Evolutionary conservation across 2,329 filamentous ascomycete species (phyloP).

Genomic region (Aspergillus niger): DNA sequence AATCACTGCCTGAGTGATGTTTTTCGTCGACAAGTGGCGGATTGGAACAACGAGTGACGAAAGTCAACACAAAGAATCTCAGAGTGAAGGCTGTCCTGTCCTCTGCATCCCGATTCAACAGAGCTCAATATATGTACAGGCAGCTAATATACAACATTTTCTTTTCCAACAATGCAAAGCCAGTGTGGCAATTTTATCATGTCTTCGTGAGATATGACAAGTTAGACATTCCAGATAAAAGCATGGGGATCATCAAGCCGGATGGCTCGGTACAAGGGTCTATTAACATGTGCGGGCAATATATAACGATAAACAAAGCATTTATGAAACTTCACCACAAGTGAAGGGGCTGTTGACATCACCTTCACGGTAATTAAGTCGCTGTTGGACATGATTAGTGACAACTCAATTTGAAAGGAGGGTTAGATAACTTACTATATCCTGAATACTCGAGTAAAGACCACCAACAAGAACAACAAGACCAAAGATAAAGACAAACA

Average conservation of each 20-base stretch:
- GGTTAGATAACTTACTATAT: constrained; percentile 17
- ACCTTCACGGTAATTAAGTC: neutral
- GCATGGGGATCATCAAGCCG: neutral
- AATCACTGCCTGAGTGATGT: too few relatives aligned
- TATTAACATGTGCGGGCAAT: too few relatives aligned
- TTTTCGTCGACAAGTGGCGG: neutral
- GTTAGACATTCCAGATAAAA: neutral
- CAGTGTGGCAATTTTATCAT: too few relatives aligned
- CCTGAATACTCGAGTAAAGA: constrained; percentile 21
- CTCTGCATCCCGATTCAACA: neutral
- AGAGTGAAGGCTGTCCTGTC: neutral
- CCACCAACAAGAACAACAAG: constrained; percentile 21
- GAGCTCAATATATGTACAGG: neutral
- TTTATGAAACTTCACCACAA: neutral
- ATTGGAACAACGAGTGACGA: neutral
- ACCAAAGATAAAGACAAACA: constrained; percentile 20
- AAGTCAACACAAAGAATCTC: neutral
- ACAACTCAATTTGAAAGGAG: neutral
- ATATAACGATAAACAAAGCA: neutral
- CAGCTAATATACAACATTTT: neutral
- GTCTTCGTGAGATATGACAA: neutral
- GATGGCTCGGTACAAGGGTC: too few relatives aligned
- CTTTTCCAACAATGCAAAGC: too few relatives aligned
- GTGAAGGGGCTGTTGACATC: neutral
- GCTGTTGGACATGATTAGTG: neutral